Evolutionary conservation across 1,284 basidiomycete genomes (phyloP), one percentile per base, ranked within the genome.

Genomic region (Trametes polyzona): DNA sequence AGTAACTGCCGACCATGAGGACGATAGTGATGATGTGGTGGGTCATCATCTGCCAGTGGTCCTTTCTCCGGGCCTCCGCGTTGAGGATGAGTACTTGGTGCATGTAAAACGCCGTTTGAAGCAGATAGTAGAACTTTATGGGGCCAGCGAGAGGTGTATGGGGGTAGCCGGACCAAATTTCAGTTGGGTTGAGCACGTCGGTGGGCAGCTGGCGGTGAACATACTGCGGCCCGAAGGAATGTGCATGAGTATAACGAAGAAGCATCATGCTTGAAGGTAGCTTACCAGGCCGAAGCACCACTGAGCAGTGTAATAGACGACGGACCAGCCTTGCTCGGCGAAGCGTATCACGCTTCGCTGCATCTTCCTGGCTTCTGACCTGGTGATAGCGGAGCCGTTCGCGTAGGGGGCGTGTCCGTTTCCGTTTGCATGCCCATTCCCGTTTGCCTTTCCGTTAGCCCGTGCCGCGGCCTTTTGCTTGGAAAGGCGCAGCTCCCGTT

Each of bases 1-100:
- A 80, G 75, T 97, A 99, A 69, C 92, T 95, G 27, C 78, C 71
- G 30, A 80, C 72, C 75, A 98, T 86, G 62, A 99, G 84, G 36
- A 81, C 72, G 56, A 96, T 84, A 17, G 95, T 96, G 67, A 98
- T 90, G 67, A 97, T 72, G 74, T 99, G 96, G 76, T 99, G 96
- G 27, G 87, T 79, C 80, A 98, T 91, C 96, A 98, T 99, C 75
- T 98, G 95, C 72, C 81, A 80, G 73, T 97, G 93, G 74, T 99
- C 96, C 70, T 94, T 95, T 55, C 96, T 83, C 52, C 87, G 82
- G 44, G 89, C 95, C 74, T 99, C 96, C n/a, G 94, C 88, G 72
- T 98, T 92, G 71, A 99, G 83, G 53, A 96, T 89, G 60, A 98
- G 80, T 17, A 97, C 79, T 74, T 96, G 94, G 70, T 98, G 95